Evolutionary conservation across 345 rosid genomes (phyloP).

Genomic region (Erucastrum elatum): DNA sequence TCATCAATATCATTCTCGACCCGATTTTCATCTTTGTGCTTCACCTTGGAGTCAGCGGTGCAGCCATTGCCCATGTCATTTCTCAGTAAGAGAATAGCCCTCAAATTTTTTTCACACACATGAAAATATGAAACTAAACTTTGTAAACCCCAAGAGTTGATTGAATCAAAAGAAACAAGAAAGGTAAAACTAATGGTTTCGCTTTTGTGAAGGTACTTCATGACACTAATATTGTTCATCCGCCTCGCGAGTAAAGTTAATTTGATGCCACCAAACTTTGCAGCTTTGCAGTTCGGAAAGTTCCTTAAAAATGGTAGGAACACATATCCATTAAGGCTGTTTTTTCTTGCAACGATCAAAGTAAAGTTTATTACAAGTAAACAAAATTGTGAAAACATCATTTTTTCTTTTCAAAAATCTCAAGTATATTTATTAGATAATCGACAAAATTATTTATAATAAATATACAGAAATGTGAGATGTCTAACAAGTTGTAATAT

Average conservation of each 20-base stretch:
- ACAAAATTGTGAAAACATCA: neutral
- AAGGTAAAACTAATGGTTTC: neutral
- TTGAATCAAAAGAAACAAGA: neutral
- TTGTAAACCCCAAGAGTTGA: neutral
- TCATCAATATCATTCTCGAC: neutral
- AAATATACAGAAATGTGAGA: neutral
- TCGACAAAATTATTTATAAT: neutral
- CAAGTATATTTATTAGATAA: neutral
- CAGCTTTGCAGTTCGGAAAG: neutral
- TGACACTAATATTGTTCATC: neutral
- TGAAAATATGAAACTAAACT: neutral
- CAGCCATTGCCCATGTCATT: neutral
- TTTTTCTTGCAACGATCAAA: neutral
- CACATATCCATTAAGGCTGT: neutral
- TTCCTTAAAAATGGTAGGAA: neutral
- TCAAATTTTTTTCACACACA: neutral
- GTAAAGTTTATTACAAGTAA: neutral
- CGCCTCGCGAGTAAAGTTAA: neutral
- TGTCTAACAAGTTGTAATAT: slow-evolving; percentile 6
- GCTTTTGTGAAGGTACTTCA: neutral
- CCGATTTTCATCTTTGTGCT: neutral
- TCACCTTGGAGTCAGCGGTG: neutral
- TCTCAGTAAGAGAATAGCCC: neutral
- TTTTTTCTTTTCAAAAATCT: neutral
- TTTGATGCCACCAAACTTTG: neutral